phyloP scores from a whole-genome alignment of 495 filamentous ascomycete species.

The Tuber indicum region DNA sequence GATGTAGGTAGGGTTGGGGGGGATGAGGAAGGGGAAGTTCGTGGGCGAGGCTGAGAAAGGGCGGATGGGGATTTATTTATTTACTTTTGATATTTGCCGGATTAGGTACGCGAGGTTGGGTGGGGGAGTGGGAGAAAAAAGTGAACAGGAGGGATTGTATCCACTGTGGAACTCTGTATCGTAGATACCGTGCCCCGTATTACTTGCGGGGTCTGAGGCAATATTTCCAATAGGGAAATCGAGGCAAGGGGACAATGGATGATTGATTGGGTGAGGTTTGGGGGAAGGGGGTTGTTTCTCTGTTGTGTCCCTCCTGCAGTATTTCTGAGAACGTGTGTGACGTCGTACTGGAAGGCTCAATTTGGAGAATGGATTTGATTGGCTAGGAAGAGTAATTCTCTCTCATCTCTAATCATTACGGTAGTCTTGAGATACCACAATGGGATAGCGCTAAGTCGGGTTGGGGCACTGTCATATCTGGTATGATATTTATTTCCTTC shows the following conservation, averaged over 20 bases:
- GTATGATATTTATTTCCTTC: background rate
- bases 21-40: background rate
- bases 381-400: background rate
- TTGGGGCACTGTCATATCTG: background rate
- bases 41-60: slow-evolving; percentile 1
- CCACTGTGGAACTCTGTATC: background rate
- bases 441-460: background rate
- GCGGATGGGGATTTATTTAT: slow-evolving; percentile 6
- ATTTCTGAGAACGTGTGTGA: slow-evolving; percentile 3
- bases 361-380: background rate
- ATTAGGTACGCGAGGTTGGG: slow-evolving; percentile 1
- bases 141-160: slow-evolving; percentile 3
- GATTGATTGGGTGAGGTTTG: background rate
- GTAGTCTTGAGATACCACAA: background rate
- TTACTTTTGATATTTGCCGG: slow-evolving; percentile 6
- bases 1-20: background rate
- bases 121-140: background rate
- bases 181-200: background rate
- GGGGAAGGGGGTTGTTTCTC: background rate
- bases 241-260: background rate
- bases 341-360: background rate
- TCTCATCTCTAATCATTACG: background rate
- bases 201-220: slow-evolving; percentile 1
- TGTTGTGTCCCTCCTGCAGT: background rate
- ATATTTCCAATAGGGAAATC: slow-evolving; percentile 3